These are phyloP conservation scores for Chalaropsis ovoidea DNA, from an alignment of 2,329 filamentous ascomycete genomes.

Conservation along the genomic window DNA sequence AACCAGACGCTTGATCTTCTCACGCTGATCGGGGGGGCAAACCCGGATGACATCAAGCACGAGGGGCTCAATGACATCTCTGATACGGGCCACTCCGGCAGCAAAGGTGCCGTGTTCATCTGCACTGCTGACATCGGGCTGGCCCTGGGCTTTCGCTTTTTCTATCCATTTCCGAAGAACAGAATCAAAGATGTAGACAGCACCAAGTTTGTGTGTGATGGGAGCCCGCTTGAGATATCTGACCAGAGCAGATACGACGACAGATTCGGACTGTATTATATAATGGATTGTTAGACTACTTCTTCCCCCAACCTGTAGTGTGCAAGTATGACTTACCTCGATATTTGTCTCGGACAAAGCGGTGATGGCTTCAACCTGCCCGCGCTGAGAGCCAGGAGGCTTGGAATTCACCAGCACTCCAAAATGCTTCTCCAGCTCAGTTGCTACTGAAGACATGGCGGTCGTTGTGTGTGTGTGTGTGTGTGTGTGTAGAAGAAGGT, in stretches of 20 bases:
- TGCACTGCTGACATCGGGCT: conserved; percentile 68
- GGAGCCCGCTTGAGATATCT: conserved; percentile 95
- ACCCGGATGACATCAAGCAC: conserved; percentile 91
- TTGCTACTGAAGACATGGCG: conserved; percentile 70
- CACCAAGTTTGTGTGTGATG: conserved; percentile 91
- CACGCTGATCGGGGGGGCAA: conserved; percentile 87
- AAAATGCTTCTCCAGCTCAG: conserved; percentile 80
- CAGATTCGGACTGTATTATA: conserved; percentile 70
- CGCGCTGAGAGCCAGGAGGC: conserved; percentile 85
- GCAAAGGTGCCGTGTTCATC: conserved; percentile 78
- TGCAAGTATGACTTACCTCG: conserved; percentile 51
- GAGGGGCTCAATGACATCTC: conserved; percentile 81
- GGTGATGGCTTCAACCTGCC: conserved; percentile 81
- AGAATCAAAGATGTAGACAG: conserved; percentile 99
- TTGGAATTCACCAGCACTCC: conserved; percentile 87
- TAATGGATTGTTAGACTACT: not conserved
- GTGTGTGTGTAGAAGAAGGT: not conserved
- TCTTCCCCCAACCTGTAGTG: not conserved
- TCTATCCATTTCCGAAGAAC: conserved; percentile 98
- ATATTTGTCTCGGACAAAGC: conserved; percentile 79
- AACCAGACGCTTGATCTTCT: conserved; percentile 86
- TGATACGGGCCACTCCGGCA: conserved; percentile 91
- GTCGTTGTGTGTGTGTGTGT: not conserved
- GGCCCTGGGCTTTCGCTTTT: conserved; percentile 76
- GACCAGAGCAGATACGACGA: conserved; percentile 52